Conservation (phyloP, 2,329 filamentous ascomycete species). For the Nectriaceae sp. region DNA sequence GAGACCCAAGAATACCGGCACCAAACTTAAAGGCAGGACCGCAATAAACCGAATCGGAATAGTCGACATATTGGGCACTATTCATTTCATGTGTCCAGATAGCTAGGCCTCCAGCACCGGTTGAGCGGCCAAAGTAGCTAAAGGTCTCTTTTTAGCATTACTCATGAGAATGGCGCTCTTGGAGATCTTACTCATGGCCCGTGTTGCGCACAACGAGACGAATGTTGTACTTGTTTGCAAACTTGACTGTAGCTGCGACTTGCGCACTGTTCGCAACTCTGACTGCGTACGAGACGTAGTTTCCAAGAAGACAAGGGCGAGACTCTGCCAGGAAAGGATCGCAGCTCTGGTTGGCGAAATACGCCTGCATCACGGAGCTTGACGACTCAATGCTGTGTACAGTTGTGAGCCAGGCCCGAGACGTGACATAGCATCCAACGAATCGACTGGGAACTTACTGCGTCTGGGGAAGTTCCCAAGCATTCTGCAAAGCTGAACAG, state of each 20-base stretch:
- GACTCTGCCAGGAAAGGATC: slow-evolving; percentile 35
- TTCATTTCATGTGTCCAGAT: slow-evolving; percentile 47
- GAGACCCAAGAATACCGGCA: slow-evolving; percentile 53
- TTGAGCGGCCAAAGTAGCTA: slow-evolving; percentile 52
- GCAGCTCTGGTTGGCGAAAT: slow-evolving; percentile 43
- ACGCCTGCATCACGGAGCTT: slow-evolving; percentile 36
- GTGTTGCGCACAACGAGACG: slow-evolving; percentile 55
- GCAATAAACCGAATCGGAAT: slow-evolving; percentile 44
- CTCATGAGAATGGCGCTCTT: not conserved
- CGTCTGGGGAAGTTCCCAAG: slow-evolving; percentile 46
- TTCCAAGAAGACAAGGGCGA: slow-evolving; percentile 45
- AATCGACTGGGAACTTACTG: too few relatives aligned
- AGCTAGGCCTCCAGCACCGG: slow-evolving; percentile 48
- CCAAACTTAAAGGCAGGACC: slow-evolving; percentile 56
- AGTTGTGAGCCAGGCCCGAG: slow-evolving; percentile 5
- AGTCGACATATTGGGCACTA: slow-evolving; percentile 41
- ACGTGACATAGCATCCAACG: slow-evolving; percentile 5
- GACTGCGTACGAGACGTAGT: slow-evolving; percentile 45
- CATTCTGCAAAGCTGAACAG: slow-evolving; percentile 43
- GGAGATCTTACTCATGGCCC: slow-evolving; percentile 48
- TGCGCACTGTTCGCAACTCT: slow-evolving; percentile 33
- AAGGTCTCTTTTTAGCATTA: slow-evolving; percentile 1
- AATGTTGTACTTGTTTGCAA: slow-evolving; percentile 40
- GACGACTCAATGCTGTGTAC: slow-evolving; percentile 22
- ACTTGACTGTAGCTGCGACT: slow-evolving; percentile 34